Base-by-base conservation (phyloP, 1,284 basidiomycete species). In the Psilocybe mexicana region DNA sequence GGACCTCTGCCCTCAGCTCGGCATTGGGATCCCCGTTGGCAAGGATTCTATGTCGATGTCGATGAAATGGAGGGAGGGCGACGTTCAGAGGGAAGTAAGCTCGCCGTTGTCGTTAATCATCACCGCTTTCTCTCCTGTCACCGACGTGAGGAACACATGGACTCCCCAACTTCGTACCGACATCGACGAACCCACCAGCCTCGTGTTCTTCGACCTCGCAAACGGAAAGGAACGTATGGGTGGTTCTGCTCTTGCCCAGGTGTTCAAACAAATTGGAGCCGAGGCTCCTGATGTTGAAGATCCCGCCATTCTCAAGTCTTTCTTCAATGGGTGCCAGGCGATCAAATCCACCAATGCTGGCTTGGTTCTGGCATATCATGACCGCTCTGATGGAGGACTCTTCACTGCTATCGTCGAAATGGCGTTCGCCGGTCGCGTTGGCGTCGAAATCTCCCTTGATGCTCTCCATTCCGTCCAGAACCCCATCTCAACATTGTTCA, bases 21-120 rank as follows among this genome's bases (percentile, higher is more conserved):
- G 96, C 10, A 79, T 99, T 24, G 92, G 94, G 25, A 94, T 99
- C 52, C 97, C 96, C 0, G 96, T 99, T 36, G 96, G 97, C 33
- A 99, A 99, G 76, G 96, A 99, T 74, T 98, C 95, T 2, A 98
- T 99, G 97, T 96, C 93, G 35, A 99, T 99, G 96, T 91, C 92
- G 60, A 99, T 98, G 96, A 91, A 88, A 66, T 99, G 96, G 96
- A 81, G 71, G 54, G 74, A 89, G 28, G 80, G 80, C 6, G 80
- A 77, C 25, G 83, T 87, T 63, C 78, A 85, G 67, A 88, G 87
- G 60, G 88, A 95, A 67, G 93, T 99, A 58, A 96, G 87, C 44
- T 84, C 96, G 3, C 97, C 96, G 2, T 74, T 98, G 51, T 97
- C 95, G 24, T 79, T 97, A 63, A 93, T 98, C 69, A 86, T 98